Evolutionary conservation across 495 filamentous ascomycete species (phyloP), one percentile per base, ranked within the genome.

Genomic region (Penicillium salamii): DNA sequence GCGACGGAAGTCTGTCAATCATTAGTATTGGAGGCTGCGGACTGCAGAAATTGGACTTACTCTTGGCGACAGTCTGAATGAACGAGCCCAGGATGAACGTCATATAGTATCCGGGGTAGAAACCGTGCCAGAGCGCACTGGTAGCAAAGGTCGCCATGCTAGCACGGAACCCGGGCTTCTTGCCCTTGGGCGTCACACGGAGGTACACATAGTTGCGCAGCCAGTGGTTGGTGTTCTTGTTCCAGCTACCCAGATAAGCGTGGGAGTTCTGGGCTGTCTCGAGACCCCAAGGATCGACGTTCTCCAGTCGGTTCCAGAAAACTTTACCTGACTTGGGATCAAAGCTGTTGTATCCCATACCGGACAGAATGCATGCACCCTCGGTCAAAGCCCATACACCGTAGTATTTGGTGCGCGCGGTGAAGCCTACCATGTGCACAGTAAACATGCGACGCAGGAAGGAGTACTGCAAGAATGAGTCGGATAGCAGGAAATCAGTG

Each of bases 191-290:
- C 4, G 93, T 98, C 2, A 98, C 95, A 14, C 93, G 86, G 33
- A 98, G 76, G 62, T 97, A 98, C 52, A 98, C 76, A 61, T 96
- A 97, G 64, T 97, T 96, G 29, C 92, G 84, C 47, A 98, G 72
- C 93, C 93, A 98, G 58, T 89, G 83, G 67, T 96, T 98, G 14
- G 93, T 97, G 68, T 98, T 98, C 76, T 95, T 93, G 69, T 98
- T 98, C 93, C 93, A 98, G 62, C 78, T 85, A 40, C 85, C 92
- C 8, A 98, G 76, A 54, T 91, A 97, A 4, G 79, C 91, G 36
- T 90, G 82, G 12, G 87, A 85, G 63, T 97, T 98, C 67, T 97
- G 90, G 1, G 95, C 95, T 1, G 78, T 72, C 69, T 98, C 93
- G 15, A 97, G 82, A 7, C 78, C 78, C 77, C 82, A 82, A 0